Base-by-base conservation (phyloP, 2,329 filamentous ascomycete species). In the Beauveria bassiana region DNA sequence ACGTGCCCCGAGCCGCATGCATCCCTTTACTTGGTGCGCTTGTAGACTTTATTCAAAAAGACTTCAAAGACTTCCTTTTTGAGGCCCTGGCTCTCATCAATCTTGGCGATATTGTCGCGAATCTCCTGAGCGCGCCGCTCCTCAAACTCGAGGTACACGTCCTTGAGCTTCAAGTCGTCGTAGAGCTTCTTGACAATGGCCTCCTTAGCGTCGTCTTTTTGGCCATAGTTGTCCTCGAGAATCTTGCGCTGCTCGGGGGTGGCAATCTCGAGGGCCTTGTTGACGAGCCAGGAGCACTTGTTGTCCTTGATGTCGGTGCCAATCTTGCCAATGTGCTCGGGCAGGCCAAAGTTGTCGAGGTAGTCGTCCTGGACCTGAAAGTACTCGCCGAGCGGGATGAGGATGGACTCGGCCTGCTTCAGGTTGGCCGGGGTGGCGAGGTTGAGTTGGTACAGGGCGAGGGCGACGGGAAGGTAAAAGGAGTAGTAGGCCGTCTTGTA, bases 401-500 rank as follows among this genome's bases (percentile, higher is more conserved):
- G 86, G 72, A 99, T 97, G 67, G 93, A 87, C 75, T 95, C 86
- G 50, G 91, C 89, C 71, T 90, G 88, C 78, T 93, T 88, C 64
- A 99, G 86, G 81, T 97, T 98, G 77, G 89, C 85, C 31, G 88
- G 85, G 9, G 91, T 95, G 24, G 93, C 95, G 64, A 93, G 82
- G 71, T 91, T 87, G 67, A 93, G 85, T 77, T 92, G 89, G 80
- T 93, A 82, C 69, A 99, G 82, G 5, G 95, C 91, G 50, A 99
- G 85, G 10, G 92, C 93, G 61, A 99, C 92, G 63, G 95, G 95
- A 16, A 99, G 88, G 80, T 98, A 98, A 84, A 99, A 99, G 72
- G 90, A 96, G 83, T 99, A 99, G 82, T 96, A 99, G 57, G 95
- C 93, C 26, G 95, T 99, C 86, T 99, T 99, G 87, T 96, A 98